Percentiles rank a stretch among this genome's conserved stretches.
Evolutionary conservation across 345 rosid genomes (phyloP).

Genomic region (Gossypium sturtianum): DNA sequence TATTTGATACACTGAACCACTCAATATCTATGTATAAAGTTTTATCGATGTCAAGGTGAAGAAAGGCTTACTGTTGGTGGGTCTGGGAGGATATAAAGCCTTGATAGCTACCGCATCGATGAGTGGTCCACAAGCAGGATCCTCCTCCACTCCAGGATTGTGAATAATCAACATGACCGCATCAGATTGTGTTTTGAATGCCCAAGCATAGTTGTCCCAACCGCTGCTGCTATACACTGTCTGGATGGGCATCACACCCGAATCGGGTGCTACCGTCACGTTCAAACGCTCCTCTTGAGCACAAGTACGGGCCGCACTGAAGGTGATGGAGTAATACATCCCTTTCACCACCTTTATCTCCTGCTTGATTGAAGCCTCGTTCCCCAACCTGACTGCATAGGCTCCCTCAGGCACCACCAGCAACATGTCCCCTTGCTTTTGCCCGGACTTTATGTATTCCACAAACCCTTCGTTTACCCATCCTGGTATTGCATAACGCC

Average conservation of each 20-base stretch:
- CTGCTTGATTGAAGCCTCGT: constrained; percentile 84
- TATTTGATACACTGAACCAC: too few relatives aligned
- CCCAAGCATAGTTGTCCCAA: constrained; percentile 84
- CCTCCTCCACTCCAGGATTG: constrained; percentile 84
- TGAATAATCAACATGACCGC: constrained; percentile 51
- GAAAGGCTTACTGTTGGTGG: constrained; percentile 39
- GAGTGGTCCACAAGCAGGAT: constrained; percentile 82
- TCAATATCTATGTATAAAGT: too few relatives aligned
- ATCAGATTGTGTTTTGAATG: constrained; percentile 39
- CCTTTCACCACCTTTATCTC: constrained; percentile 39
- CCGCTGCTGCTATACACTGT: constrained; percentile 71
- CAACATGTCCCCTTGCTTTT: constrained; percentile 91
- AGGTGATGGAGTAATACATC: constrained; percentile 58
- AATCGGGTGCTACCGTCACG: constrained; percentile 65
- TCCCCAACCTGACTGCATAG: constrained; percentile 74
- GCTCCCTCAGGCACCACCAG: constrained; percentile 83
- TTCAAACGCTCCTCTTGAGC: constrained; percentile 74
- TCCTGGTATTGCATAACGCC: constrained; percentile 44
- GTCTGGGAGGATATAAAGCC: constrained; percentile 52
- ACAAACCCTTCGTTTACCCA: constrained; percentile 80
- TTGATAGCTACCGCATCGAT: constrained; percentile 67
- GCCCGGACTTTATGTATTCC: constrained; percentile 79
- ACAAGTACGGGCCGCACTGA: constrained; percentile 87
- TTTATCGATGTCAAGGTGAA: neutral
- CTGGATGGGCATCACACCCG: constrained; percentile 68